Percentiles rank a stretch among this genome's conserved stretches.
phyloP scores from a whole-genome alignment of 495 filamentous ascomycete species.

The Stereocaulon alpinum region DNA sequence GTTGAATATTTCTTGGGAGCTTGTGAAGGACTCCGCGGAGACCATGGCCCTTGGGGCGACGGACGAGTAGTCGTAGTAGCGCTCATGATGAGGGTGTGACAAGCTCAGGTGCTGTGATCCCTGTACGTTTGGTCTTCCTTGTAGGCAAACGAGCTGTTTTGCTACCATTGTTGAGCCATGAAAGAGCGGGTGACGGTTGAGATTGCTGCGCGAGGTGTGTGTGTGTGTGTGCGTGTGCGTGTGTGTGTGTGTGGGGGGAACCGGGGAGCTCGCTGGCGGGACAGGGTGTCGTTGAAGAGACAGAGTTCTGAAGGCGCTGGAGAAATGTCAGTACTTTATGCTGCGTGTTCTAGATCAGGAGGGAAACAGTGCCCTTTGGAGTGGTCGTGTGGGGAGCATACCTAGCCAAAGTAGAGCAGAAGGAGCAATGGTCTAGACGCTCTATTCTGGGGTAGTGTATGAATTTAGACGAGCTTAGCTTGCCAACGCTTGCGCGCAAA shows the following conservation, averaged over 20 bases:
- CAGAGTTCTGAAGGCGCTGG: not conserved
- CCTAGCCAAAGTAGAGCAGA: too few relatives aligned
- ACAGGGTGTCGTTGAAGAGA: too few relatives aligned
- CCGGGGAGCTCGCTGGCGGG: too few relatives aligned
- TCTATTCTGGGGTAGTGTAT: too few relatives aligned
- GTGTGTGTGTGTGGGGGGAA: not conserved
- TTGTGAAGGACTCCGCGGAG: conserved; percentile 25
- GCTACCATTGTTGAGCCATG: not conserved
- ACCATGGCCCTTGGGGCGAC: conserved; percentile 40
- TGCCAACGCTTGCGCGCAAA: too few relatives aligned
- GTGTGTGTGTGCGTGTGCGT: too few relatives aligned
- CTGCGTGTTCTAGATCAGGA: too few relatives aligned
- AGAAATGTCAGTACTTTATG: too few relatives aligned
- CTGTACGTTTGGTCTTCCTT: not conserved
- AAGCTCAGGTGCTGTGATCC: not conserved
- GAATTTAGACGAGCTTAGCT: too few relatives aligned
- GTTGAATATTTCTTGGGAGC: conserved; percentile 18
- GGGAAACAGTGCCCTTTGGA: too few relatives aligned
- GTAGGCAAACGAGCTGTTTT: not conserved
- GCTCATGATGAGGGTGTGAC: conserved; percentile 27
- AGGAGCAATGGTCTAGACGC: too few relatives aligned
- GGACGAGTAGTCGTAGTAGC: conserved; percentile 29
- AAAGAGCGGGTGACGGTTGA: not conserved
- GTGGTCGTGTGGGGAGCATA: too few relatives aligned
- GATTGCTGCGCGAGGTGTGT: not conserved